Conservation (phyloP, 2,329 filamentous ascomycete genomes). For the Fusarium tricinctum region DNA sequence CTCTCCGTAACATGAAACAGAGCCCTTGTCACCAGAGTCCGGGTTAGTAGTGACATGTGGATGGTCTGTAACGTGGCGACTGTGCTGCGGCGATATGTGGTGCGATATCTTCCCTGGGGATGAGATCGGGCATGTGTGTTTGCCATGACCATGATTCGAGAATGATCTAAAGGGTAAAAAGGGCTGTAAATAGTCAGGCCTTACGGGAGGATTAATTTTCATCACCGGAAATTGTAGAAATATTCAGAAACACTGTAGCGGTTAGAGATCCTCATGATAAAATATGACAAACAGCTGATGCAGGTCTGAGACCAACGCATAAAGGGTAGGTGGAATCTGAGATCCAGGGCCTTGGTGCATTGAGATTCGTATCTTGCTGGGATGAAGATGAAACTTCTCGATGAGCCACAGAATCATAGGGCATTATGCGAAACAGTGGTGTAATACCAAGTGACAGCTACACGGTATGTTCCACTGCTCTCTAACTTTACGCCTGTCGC, state of each 20-base stretch:
- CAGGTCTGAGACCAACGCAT: conserved; percentile 12
- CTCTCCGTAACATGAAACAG: conserved; percentile 42
- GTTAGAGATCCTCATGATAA: conserved; percentile 12
- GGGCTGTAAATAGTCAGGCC: background rate
- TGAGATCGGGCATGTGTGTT: conserved; percentile 41
- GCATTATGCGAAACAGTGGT: conserved; percentile 35
- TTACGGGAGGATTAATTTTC: conserved; percentile 13
- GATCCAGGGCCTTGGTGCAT: conserved; percentile 30
- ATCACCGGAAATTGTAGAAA: conserved; percentile 7
- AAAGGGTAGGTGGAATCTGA: conserved; percentile 31
- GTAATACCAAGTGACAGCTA: conserved; percentile 21
- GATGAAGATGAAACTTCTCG: conserved; percentile 44
- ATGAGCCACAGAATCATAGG: conserved; percentile 30
- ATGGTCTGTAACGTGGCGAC: conserved; percentile 31
- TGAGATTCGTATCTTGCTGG: conserved; percentile 33
- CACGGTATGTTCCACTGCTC: conserved; percentile 16
- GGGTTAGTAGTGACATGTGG: conserved; percentile 26
- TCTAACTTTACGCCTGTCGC: conserved; percentile 21
- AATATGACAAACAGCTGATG: conserved; percentile 11
- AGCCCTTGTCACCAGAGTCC: conserved; percentile 16
- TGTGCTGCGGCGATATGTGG: conserved; percentile 39
- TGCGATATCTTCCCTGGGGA: conserved; percentile 40
- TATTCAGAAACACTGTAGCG: conserved; percentile 9
- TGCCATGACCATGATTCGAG: conserved; percentile 44
- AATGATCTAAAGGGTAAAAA: conserved; percentile 22